Percentiles rank a stretch among this genome's conserved stretches.
Conservation (phyloP, 352 stramenopile species). For the Phytophthora pseudosyringae region DNA sequence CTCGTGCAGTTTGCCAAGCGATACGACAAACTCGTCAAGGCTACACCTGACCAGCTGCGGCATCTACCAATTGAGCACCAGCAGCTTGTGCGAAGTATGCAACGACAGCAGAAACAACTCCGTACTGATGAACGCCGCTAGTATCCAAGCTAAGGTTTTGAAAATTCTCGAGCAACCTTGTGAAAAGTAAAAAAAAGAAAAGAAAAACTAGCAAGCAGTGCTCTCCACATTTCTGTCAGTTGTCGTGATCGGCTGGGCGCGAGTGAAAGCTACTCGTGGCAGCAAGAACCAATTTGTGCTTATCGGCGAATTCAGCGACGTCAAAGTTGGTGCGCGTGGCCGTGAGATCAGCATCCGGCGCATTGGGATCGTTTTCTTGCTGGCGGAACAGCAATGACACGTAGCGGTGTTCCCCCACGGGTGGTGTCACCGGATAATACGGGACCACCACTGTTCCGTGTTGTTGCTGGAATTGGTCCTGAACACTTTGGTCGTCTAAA, state of each 20-base stretch:
- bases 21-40: slow-evolving; percentile 48
- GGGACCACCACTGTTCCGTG: slow-evolving; percentile 44
- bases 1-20: slow-evolving; percentile 64
- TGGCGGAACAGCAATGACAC: slow-evolving; percentile 61
- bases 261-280: slow-evolving; percentile 55
- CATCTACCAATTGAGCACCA: slow-evolving; percentile 47
- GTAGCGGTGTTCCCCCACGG: slow-evolving; percentile 62
- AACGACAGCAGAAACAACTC: slow-evolving; percentile 22
- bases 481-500: slow-evolving; percentile 8
- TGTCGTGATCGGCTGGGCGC: slow-evolving; percentile 25
- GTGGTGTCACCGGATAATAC: slow-evolving; percentile 67
- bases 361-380: slow-evolving; percentile 8
- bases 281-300: slow-evolving; percentile 41
- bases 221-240: slow-evolving; percentile 4
- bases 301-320: slow-evolving; percentile 44
- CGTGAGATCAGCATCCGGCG: slow-evolving; percentile 30
- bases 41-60: slow-evolving; percentile 41
- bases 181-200: slow-evolving; percentile 17
- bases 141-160: neutral
- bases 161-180: slow-evolving; percentile 1
- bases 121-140: slow-evolving; percentile 14
- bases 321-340: slow-evolving; percentile 56
- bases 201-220: neutral
- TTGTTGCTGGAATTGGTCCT: slow-evolving; percentile 5
- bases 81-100: slow-evolving; percentile 49